Evolutionary conservation across 768 basidiomycete species (phyloP), one percentile per base, ranked within the genome.

Genomic region (Leucocoprinus leucothites): DNA sequence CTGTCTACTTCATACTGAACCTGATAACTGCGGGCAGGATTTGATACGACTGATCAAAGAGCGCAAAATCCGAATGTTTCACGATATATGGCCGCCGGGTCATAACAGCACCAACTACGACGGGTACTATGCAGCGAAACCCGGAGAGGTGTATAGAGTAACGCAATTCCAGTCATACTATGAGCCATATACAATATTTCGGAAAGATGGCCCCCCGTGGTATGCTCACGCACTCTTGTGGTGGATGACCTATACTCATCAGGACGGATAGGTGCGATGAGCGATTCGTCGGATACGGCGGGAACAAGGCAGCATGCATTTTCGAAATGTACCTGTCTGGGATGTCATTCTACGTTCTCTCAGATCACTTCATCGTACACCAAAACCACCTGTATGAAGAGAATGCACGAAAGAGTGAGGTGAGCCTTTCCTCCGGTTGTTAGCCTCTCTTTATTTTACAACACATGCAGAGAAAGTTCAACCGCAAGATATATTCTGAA

Each of bases 241-340:
- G 9, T 48, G 42, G 31, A 28, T n/a, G 24, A 31, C 9, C n/a
- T 47, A 61, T 35, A 57, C 22, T 9, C n/a, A 6, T 51, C 35
- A 43, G 24, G 55, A 25, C 46, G 28, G 41, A 57, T 31, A 92
- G 91, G 91, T 94, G 92, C 63, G 91, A 94, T 62, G 91, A 94
- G 66, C 82, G 91, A 31, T 95, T 95, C 64, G 79, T 93, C 44
- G 93, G 93, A 1, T 94, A 94, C 66, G 93, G 93, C 3, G 91
- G 85, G 1, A 95, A 95, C 75, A 95, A 95, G 68, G 93, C 93
- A 1, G 92, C 94, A 9, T 94, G 93, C 65, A 76, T 94, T 35
- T 94, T 88, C 65, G 93, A 93, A 67, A 90, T 95, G 82, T 92
- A 91, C 70, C 74, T 95, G 6, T 85, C 90, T 11, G 93, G 93